Percentiles rank a stretch among this genome's conserved stretches.
Evolutionary conservation across 352 stramenopile species (phyloP).

Genomic region (Phytophthora pistaciae): DNA sequence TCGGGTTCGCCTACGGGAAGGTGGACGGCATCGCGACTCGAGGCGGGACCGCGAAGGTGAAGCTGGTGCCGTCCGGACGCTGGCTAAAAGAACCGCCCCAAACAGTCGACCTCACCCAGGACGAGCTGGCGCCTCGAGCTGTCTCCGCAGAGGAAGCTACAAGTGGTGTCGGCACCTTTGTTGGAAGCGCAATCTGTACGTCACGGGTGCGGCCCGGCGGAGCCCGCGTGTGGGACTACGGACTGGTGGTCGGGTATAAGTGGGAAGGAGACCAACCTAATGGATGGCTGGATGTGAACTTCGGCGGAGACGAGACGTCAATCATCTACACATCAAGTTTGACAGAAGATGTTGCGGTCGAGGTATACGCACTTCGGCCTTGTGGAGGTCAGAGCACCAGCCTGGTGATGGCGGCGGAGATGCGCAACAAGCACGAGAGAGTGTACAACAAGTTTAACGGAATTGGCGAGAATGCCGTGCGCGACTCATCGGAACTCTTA

Average conservation of each 20-base stretch:
- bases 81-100: too few relatives aligned
- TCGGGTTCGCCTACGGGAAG: too few relatives aligned
- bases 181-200: neutral
- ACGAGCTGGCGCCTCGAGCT: too few relatives aligned
- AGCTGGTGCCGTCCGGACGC: too few relatives aligned
- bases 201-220: neutral
- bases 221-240: neutral
- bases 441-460: neutral
- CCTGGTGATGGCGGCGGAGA: neutral
- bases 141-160: too few relatives aligned
- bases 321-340: too few relatives aligned
- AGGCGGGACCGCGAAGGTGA: too few relatives aligned
- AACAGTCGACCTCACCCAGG: too few relatives aligned
- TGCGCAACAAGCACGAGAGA: neutral
- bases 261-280: neutral
- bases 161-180: neutral
- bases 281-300: neutral
- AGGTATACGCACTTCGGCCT: neutral
- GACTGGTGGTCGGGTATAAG: neutral
- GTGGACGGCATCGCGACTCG: too few relatives aligned
- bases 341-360: neutral
- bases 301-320: neutral
- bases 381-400: neutral
- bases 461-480: neutral
- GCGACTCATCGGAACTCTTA: too few relatives aligned